phyloP scores from a whole-genome alignment of 495 filamentous ascomycete species.

The Xylaria cubensis region DNA sequence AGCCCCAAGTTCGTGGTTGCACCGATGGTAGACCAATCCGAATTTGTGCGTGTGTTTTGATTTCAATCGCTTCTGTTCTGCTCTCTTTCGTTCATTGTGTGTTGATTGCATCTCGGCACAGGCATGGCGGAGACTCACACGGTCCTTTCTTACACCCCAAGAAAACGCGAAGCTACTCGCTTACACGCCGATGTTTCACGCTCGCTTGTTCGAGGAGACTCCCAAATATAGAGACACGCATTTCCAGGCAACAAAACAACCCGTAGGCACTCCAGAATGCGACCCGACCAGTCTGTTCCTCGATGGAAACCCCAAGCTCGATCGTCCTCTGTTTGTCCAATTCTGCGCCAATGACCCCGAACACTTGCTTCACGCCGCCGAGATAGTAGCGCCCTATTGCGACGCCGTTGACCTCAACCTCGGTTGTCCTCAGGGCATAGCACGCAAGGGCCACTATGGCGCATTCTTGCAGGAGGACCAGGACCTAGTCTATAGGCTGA shows the following conservation, averaged over 20 bases:
- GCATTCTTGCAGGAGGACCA: conserved; percentile 95
- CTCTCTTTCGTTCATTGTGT: no score
- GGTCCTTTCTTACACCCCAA: conserved; percentile 79
- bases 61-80: not conserved
- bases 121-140: conserved; percentile 95
- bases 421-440: conserved; percentile 98
- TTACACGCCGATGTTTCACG: conserved; percentile 96
- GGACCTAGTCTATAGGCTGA: conserved; percentile 77
- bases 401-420: conserved; percentile 97
- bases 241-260: conserved; percentile 69
- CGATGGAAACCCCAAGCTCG: conserved; percentile 82
- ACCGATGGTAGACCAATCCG: conserved; percentile 98
- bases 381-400: conserved; percentile 78
- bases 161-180: conserved; percentile 68
- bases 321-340: conserved; percentile 92
- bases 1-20: conserved; percentile 89
- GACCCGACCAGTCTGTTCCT: conserved; percentile 56
- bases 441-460: conserved; percentile 86
- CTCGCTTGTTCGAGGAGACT: conserved; percentile 79
- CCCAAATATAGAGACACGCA: conserved; percentile 74
- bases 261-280: conserved; percentile 31
- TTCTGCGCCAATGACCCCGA: conserved; percentile 93
- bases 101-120: conserved; percentile 38
- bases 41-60: conserved; percentile 73
- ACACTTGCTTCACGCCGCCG: conserved; percentile 76